Evolutionary conservation across 495 filamentous ascomycete genomes (phyloP).

Genomic region (Penicillium pulvis): DNA sequence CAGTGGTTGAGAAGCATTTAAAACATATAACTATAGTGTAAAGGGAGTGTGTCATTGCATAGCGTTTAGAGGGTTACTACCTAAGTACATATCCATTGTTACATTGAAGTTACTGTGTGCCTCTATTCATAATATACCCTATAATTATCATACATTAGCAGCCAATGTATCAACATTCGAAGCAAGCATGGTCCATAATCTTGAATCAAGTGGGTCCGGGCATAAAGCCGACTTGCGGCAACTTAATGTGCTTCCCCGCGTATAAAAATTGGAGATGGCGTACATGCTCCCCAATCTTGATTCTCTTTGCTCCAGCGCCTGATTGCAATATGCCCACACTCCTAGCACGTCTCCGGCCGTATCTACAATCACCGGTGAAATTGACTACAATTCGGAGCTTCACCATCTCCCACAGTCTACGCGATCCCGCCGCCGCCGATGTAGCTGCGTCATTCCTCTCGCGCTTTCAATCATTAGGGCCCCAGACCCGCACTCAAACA

Average conservation of each 20-base stretch:
- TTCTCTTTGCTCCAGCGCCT: background rate
- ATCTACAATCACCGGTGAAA: background rate
- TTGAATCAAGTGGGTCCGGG: conserved; percentile 1
- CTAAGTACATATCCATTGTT: background rate
- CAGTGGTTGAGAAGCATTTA: conserved; percentile 29
- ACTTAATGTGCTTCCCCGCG: conserved; percentile 3
- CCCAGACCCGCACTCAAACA: conserved; percentile 47
- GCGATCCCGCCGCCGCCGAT: conserved; percentile 21
- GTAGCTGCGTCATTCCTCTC: conserved; percentile 48
- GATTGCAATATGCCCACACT: background rate
- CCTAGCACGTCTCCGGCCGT: background rate
- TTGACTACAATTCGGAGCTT: background rate
- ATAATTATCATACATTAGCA: no score
- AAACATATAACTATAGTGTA: background rate
- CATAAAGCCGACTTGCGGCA: conserved; percentile 12
- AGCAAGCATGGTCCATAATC: background rate
- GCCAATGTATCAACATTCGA: no score
- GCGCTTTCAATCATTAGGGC: conserved; percentile 43
- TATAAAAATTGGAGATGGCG: conserved; percentile 7
- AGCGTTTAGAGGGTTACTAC: background rate
- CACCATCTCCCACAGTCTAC: conserved; percentile 2
- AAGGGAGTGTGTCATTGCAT: background rate
- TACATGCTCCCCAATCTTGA: background rate
- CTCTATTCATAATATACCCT: no score
- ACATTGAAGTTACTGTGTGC: no score